Conservation (phyloP, 1,284 basidiomycete genomes). For the Flammula alnicola region DNA sequence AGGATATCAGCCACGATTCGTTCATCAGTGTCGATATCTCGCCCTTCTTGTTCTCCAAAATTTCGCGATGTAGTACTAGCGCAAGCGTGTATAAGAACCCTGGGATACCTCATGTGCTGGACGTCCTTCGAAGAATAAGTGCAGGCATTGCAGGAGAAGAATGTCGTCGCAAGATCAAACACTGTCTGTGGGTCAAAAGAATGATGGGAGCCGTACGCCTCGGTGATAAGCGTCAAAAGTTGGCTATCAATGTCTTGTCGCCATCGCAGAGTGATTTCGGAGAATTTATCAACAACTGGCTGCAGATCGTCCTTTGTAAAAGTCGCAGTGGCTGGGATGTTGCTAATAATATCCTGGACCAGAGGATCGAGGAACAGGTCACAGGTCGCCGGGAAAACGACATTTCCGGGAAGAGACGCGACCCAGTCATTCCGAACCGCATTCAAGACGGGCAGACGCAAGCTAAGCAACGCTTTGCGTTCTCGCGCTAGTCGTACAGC, state of each 20-base stretch:
- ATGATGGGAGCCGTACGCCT: not conserved
- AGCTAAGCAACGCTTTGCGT: not conserved
- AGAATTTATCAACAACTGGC: not conserved
- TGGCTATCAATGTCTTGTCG: not conserved
- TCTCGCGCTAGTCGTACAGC: slow-evolving; percentile 22
- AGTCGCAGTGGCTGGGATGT: not conserved
- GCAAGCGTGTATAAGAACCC: not conserved
- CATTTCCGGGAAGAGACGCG: not conserved
- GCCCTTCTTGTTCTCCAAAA: not conserved
- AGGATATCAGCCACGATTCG: no score
- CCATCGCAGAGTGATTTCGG: not conserved
- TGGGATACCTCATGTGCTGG: not conserved
- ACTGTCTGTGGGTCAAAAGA: not conserved
- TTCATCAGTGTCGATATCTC: not conserved
- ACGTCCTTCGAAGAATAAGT: no score
- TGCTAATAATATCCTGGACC: not conserved
- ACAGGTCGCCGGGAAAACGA: not conserved
- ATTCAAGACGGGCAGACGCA: slow-evolving; percentile 1
- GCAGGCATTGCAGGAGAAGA: slow-evolving; percentile 5
- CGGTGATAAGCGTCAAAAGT: not conserved
- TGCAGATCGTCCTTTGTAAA: not conserved
- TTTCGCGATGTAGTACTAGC: no score
- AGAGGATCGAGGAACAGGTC: not conserved
- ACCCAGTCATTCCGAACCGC: not conserved
- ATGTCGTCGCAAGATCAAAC: slow-evolving; percentile 4